phyloP scores from a whole-genome alignment of 768 basidiomycete species.

The Rhizopogon rudus region DNA sequence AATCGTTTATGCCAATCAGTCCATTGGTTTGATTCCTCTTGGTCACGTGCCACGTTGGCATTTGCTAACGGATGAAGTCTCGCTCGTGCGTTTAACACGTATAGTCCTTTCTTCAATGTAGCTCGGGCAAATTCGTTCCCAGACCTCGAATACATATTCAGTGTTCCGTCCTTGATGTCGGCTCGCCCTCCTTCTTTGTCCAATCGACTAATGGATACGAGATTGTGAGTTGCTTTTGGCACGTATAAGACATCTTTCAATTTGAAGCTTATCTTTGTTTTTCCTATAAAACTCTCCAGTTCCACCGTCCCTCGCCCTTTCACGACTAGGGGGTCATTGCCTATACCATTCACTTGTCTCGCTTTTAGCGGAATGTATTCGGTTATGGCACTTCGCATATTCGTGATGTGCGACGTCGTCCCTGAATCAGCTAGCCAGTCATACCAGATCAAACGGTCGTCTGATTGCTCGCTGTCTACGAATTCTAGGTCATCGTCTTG shows the following conservation, averaged over 20 bases:
- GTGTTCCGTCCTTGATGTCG: too few species aligned
- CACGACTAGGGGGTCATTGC: too few species aligned
- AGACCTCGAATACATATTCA: too few species aligned
- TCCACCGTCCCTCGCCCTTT: not conserved
- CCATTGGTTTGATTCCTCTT: not conserved
- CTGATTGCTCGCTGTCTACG: not conserved
- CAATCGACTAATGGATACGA: not conserved
- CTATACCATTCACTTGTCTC: too few species aligned
- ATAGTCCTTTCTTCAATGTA: not conserved
- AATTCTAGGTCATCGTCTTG: too few species aligned
- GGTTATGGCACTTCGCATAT: not conserved
- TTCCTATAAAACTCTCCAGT: not conserved
- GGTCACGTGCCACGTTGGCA: not conserved
- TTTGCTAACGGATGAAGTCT: not conserved
- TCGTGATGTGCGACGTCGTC: not conserved
- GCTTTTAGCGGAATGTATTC: not conserved
- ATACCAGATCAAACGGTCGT: constrained; percentile 1
- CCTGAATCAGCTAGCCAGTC: constrained; percentile 5
- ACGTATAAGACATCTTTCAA: not conserved
- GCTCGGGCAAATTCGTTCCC: not conserved
- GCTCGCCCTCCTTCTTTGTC: not conserved
- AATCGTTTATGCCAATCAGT: not conserved
- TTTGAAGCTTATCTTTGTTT: not conserved
- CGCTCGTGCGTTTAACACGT: not conserved
- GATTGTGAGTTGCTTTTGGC: constrained; percentile 1